Percentiles rank a stretch among this genome's conserved stretches.
These are phyloP conservation scores for Linnemannia exigua DNA, from an alignment of 192 early-diverging fungal species.

Conservation along the genomic window DNA sequence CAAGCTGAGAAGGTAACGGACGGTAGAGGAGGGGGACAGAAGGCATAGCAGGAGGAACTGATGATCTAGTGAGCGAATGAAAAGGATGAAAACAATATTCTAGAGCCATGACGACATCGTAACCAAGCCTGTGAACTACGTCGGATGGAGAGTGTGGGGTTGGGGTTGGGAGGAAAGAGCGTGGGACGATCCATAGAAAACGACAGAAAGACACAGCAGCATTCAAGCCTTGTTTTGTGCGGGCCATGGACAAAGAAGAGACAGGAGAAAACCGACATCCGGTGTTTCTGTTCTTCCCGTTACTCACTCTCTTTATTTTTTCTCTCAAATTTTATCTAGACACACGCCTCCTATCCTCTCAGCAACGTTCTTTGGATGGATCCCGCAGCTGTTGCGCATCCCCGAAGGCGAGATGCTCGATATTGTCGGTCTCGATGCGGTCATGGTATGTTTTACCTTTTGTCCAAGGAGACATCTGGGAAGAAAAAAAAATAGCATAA, in stretches of 20 bases:
- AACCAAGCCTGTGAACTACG: not conserved
- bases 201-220: not conserved
- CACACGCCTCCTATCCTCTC: slow-evolving; percentile 61
- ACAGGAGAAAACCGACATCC: not conserved
- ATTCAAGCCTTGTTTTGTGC: not conserved
- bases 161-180: not conserved
- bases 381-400: slow-evolving; percentile 60
- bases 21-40: not conserved
- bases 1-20: slow-evolving; percentile 42
- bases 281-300: slow-evolving; percentile 5
- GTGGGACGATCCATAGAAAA: not conserved
- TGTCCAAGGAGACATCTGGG: not conserved
- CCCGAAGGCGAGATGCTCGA: slow-evolving; percentile 62
- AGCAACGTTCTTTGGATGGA: slow-evolving; percentile 67
- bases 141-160: not conserved
- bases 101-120: not conserved
- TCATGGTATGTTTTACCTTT: slow-evolving; percentile 55
- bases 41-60: not conserved
- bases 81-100: not conserved
- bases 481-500: not conserved
- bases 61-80: too few relatives aligned
- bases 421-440: slow-evolving; percentile 69
- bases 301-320: too few relatives aligned
- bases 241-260: not conserved
- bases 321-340: slow-evolving; percentile 28